Conservation (phyloP, 768 basidiomycete genomes). For the Leccinum longicurvipes region DNA sequence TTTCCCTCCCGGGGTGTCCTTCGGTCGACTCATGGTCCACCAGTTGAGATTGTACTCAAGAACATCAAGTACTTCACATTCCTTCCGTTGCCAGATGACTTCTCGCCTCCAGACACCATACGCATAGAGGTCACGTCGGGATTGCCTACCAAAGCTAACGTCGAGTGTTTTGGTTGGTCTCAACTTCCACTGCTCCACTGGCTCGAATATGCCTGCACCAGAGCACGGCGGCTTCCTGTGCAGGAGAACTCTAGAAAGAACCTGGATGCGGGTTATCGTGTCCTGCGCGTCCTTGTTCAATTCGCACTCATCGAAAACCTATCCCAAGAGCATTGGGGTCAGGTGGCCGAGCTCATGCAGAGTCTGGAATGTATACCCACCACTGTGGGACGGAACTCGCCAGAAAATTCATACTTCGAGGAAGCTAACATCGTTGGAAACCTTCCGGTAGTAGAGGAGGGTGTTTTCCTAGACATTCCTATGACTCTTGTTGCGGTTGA, state of each 20-base stretch:
- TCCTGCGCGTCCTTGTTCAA: slow-evolving; percentile 61
- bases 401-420: slow-evolving; percentile 74
- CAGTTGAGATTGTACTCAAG: slow-evolving; percentile 39
- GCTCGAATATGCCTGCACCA: slow-evolving; percentile 57
- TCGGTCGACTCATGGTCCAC: neutral
- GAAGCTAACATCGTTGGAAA: slow-evolving; percentile 73
- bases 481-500: neutral
- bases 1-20: slow-evolving; percentile 46
- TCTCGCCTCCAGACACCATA: slow-evolving; percentile 70
- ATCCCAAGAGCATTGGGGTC: slow-evolving; percentile 49
- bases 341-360: slow-evolving; percentile 48
- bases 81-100: slow-evolving; percentile 67
- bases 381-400: slow-evolving; percentile 62
- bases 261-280: slow-evolving; percentile 52
- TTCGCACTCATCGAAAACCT: slow-evolving; percentile 68
- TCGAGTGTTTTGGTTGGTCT: slow-evolving; percentile 65
- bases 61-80: slow-evolving; percentile 53
- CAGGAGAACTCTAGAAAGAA: neutral
- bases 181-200: slow-evolving; percentile 73
- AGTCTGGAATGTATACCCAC: slow-evolving; percentile 68
- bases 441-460: slow-evolving; percentile 8
- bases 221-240: slow-evolving; percentile 14
- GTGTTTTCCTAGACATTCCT: neutral
- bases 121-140: slow-evolving; percentile 60
- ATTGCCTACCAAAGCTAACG: slow-evolving; percentile 39